These are phyloP conservation scores for Aspergillus leporis DNA, from an alignment of 495 filamentous ascomycete genomes.

Conservation along the genomic window DNA sequence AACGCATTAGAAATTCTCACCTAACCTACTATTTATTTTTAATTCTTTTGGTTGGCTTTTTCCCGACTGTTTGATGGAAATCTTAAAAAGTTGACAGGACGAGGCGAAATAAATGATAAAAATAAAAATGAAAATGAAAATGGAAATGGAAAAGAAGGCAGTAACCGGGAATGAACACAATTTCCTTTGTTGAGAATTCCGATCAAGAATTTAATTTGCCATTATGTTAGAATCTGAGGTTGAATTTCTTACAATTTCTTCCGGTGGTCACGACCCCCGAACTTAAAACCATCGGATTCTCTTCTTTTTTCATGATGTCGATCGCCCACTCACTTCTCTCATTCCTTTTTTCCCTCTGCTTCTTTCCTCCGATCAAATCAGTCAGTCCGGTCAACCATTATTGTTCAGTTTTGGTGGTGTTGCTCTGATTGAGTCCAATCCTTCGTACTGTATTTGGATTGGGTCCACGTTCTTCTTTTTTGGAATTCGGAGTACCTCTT, in stretches of 20 bases:
- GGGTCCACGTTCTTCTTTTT: background rate
- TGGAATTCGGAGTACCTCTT: background rate
- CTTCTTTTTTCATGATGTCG: constrained; percentile 2
- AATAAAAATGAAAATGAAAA: background rate
- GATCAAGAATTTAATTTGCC: background rate
- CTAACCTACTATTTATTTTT: background rate
- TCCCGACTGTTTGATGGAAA: no score
- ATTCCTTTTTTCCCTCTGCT: background rate
- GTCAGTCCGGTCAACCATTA: background rate
- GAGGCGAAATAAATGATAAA: background rate
- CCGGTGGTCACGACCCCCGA: background rate
- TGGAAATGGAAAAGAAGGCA: background rate
- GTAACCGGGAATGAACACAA: background rate
- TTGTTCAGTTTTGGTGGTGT: background rate
- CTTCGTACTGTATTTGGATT: background rate
- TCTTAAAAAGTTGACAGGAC: background rate
- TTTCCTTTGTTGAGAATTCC: background rate
- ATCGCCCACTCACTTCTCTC: constrained; percentile 1
- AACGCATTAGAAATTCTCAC: background rate
- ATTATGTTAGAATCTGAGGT: background rate
- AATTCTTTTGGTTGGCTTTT: background rate
- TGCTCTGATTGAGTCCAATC: background rate
- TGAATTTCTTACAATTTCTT: background rate
- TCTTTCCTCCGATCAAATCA: background rate
- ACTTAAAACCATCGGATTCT: constrained; percentile 1